Percentiles rank a stretch among this genome's conserved stretches.
Conservation (phyloP, 176 grass and related monocot genomes). For the Oryza rufipogon region DNA sequence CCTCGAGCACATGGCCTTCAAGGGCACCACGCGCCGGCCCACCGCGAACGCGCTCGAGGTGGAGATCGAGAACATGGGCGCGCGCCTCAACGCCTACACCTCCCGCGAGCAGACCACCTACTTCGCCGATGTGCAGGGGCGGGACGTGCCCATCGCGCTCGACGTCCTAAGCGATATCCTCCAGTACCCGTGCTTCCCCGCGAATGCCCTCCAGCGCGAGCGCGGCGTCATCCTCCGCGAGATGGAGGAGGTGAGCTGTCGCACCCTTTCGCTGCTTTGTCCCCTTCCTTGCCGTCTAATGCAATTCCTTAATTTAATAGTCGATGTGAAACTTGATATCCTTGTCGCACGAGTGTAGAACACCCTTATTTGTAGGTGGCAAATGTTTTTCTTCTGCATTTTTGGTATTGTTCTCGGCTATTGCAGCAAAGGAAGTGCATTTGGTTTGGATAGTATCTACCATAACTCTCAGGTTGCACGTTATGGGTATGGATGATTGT, state of each 20-base stretch:
- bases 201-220: slow-evolving; percentile 69
- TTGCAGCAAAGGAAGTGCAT: not conserved
- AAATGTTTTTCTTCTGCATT: not conserved
- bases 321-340: not conserved
- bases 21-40: slow-evolving; percentile 69
- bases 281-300: not conserved
- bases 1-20: slow-evolving; percentile 99
- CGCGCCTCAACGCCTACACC: slow-evolving; percentile 91
- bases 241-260: slow-evolving; percentile 88
- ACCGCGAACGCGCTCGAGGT: slow-evolving; percentile 73
- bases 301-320: slow-evolving; percentile 5
- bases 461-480: not conserved
- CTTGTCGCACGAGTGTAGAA: not conserved
- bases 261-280: slow-evolving; percentile 1
- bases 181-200: slow-evolving; percentile 78
- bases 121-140: slow-evolving; percentile 87
- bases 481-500: not conserved
- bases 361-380: not conserved
- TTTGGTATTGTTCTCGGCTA: not conserved
- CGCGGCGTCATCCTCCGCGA: slow-evolving; percentile 96
- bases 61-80: slow-evolving; percentile 95
- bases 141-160: slow-evolving; percentile 63
- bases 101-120: slow-evolving; percentile 99
- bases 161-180: slow-evolving; percentile 91
- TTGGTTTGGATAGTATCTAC: not conserved